Conservation (phyloP, 2,329 filamentous ascomycete species). For the Fusarium bactridioides region DNA sequence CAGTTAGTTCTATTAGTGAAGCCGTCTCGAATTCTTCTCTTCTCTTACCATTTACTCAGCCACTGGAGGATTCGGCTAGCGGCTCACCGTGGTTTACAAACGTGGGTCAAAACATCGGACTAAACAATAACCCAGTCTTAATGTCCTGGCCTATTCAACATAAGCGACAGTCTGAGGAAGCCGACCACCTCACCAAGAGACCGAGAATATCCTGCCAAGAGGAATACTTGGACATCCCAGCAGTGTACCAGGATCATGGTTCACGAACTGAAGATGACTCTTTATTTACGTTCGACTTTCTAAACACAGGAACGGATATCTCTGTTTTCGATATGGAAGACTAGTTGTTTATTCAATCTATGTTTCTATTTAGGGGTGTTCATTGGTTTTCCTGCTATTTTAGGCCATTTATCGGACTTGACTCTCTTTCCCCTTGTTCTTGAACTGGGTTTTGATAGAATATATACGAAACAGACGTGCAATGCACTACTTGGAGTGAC, state of each 20-base stretch:
- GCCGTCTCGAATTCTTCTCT: slow-evolving; percentile 20
- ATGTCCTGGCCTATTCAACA: slow-evolving; percentile 31
- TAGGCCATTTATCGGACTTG: background rate
- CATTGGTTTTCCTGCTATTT: background rate
- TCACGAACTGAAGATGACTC: slow-evolving; percentile 33
- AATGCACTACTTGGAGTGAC: background rate
- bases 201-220: slow-evolving; percentile 30
- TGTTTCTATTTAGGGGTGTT: no score
- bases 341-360: background rate
- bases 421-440: background rate
- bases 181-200: slow-evolving; percentile 27
- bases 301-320: slow-evolving; percentile 31
- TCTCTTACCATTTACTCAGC: slow-evolving; percentile 31
- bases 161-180: slow-evolving; percentile 32
- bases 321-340: slow-evolving; percentile 38
- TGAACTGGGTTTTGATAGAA: background rate
- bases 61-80: slow-evolving; percentile 19
- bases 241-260: slow-evolving; percentile 31
- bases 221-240: slow-evolving; percentile 35
- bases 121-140: background rate
- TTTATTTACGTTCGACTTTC: slow-evolving; percentile 38
- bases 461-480: background rate
- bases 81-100: slow-evolving; percentile 25
- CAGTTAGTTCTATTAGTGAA: slow-evolving; percentile 22
- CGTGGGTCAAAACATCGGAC: background rate